Base-by-base conservation (phyloP, 805 yeast species). In the Candida jianshihensis region DNA sequence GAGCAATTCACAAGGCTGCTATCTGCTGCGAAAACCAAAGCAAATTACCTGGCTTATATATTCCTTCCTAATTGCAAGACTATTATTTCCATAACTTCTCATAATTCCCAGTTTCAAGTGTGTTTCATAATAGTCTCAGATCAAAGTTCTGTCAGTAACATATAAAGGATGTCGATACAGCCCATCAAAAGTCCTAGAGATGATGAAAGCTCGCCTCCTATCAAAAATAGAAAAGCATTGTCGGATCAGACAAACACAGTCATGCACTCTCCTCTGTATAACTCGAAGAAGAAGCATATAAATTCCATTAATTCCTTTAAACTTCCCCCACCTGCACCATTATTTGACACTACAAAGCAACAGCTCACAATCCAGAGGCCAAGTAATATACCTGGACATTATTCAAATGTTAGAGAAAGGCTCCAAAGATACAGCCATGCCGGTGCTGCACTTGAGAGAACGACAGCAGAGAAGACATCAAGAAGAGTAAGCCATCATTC, bases 211-310 rank as follows among this genome's bases (percentile, higher is more conserved):
- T 42, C 51, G 1, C 56, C 56, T 3, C 56, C 53, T 3, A 27
- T 42, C 13, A 51, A 51, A 40, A 39, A 31, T 30, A 39, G 56
- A 30, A 49, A 50, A 24, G 53, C 47, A 0, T 35, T 51, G 3
- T 25, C 30, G 12, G 51, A 47, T 15, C 36, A 41, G 11, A 46
- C 48, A 4, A 44, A 42, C 9, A 10, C n/a, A 19, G 39, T 39
- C 13, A 21, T 42, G 20, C 47, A 49, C 30, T 45, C 53, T 5
- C 55, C 54, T 13, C 31, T 35, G 6, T 41, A 31, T 26, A 22
- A 44, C 16, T 35, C 33, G 16, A 31, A 26, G 11, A 18, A 9
- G 8, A 14, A 27, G 7, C 5, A 21, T 9, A 12, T 14, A 13
- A 20, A 32, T 11, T 13, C 18, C 8, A 26, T 15, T 9, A 14